Conservation (phyloP, 177 flowering plant genomes). For the Tripterygium wilfordii region DNA sequence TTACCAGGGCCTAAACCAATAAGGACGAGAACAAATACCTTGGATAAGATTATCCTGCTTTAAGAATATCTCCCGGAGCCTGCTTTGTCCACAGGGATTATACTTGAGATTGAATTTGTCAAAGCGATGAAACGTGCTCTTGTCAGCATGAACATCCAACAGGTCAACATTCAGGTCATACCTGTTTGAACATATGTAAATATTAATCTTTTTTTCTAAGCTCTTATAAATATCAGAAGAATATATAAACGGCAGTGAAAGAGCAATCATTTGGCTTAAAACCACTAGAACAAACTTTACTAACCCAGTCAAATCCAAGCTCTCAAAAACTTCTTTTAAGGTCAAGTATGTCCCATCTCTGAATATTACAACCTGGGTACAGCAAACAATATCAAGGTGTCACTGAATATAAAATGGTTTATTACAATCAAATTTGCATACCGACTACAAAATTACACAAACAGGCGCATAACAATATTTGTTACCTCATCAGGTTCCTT, state of each 20-base stretch:
- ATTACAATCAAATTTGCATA: background rate
- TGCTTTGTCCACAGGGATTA: slow-evolving; percentile 70
- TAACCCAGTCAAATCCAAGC: slow-evolving; percentile 78
- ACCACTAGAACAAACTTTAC: slow-evolving; percentile 1
- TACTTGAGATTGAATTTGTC: slow-evolving; percentile 71
- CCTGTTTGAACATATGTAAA: slow-evolving; percentile 17
- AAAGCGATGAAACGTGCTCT: slow-evolving; percentile 63
- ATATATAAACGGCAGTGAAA: too few species aligned
- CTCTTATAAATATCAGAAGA: background rate
- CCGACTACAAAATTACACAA: too few species aligned
- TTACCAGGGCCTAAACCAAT: too few species aligned
- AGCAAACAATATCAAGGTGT: background rate
- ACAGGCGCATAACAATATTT: too few species aligned
- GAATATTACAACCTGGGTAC: slow-evolving; percentile 81
- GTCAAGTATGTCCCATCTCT: slow-evolving; percentile 75
- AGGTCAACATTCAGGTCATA: slow-evolving; percentile 62
- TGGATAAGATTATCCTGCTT: slow-evolving; percentile 69
- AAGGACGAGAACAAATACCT: slow-evolving; percentile 31
- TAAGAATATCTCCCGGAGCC: slow-evolving; percentile 57
- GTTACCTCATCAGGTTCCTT: slow-evolving; percentile 76
- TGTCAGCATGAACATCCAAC: slow-evolving; percentile 69
- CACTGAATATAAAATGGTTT: background rate
- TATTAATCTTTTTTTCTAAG: too few species aligned
- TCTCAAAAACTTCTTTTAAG: slow-evolving; percentile 68
- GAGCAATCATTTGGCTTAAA: too few species aligned